Percentiles rank a stretch among this genome's conserved stretches.
Evolutionary conservation across 768 basidiomycete species (phyloP).

Genomic region (Suillus tomentosus): DNA sequence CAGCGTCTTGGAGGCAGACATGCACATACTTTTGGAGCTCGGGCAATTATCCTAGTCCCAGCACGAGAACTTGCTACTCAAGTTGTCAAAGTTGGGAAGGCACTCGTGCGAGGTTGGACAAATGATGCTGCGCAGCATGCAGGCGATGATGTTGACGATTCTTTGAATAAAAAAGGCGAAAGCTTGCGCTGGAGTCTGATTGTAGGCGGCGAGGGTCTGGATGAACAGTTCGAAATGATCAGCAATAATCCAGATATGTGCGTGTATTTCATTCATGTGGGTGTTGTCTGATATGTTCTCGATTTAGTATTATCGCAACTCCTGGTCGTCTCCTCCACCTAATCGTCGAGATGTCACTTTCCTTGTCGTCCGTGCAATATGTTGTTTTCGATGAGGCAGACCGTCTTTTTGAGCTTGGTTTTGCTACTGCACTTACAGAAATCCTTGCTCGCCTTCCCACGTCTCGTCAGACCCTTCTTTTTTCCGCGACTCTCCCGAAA

Average conservation of each 20-base stretch:
- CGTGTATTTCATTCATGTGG: constrained; percentile 36
- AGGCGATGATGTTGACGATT: constrained; percentile 56
- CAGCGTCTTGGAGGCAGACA: constrained; percentile 85
- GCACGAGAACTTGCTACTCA: constrained; percentile 94
- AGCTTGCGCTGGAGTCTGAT: constrained; percentile 87
- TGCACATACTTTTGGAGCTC: constrained; percentile 75
- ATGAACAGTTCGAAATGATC: constrained; percentile 96
- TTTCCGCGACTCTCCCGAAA: constrained; percentile 95
- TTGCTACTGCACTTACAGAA: constrained; percentile 88
- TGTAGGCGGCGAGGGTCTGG: constrained; percentile 93
- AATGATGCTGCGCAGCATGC: constrained; percentile 64
- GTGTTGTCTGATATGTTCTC: constrained; percentile 15
- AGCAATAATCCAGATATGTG: constrained; percentile 94
- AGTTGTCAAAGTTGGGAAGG: constrained; percentile 92
- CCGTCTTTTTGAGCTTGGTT: constrained; percentile 98
- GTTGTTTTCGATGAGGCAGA: constrained; percentile 98
- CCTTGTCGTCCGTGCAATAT: constrained; percentile 83
- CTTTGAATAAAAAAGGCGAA: constrained; percentile 50
- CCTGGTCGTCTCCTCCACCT: constrained; percentile 97
- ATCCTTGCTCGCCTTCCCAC: constrained; percentile 87
- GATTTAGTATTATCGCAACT: constrained; percentile 87
- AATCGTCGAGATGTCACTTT: constrained; percentile 94
- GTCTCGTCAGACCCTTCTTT: constrained; percentile 88
- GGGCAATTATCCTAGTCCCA: constrained; percentile 88
- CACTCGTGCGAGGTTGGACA: constrained; percentile 83